Evolutionary conservation across 1,284 basidiomycete genomes (phyloP).

Genomic region (Porogramme epimiltina): DNA sequence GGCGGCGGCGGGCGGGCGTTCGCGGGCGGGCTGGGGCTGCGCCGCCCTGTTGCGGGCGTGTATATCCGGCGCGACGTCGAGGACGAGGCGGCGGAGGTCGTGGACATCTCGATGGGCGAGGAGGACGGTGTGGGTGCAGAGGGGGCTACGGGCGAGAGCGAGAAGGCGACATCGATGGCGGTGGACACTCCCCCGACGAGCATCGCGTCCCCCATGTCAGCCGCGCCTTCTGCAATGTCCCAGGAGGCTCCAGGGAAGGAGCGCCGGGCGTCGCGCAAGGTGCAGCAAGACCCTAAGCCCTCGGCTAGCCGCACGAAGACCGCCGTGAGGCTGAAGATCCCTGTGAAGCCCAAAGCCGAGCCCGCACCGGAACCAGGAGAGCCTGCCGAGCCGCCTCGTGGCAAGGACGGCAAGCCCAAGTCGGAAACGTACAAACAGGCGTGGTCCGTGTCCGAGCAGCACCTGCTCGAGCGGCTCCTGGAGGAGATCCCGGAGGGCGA

Average conservation of each 20-base stretch:
- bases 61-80: conserved; percentile 56
- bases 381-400: conserved; percentile 17
- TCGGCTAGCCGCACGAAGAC: neutral
- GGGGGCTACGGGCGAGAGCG: neutral
- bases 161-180: conserved; percentile 16
- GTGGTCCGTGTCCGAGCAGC: conserved; percentile 76
- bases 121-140: neutral
- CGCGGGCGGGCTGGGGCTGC: conserved; percentile 28
- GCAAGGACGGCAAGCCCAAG: conserved; percentile 38
- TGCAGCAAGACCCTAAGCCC: conserved; percentile 1
- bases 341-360: conserved; percentile 1
- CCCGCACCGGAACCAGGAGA: conserved; percentile 7
- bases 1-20: neutral
- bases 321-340: conserved; percentile 3
- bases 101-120: conserved; percentile 46
- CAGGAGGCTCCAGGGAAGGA: conserved; percentile 4
- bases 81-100: conserved; percentile 62
- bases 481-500: conserved; percentile 78
- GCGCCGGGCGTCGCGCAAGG: conserved; percentile 15
- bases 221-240: neutral
- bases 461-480: conserved; percentile 68
- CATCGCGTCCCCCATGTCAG: conserved; percentile 14
- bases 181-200: conserved; percentile 24
- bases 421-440: conserved; percentile 76
- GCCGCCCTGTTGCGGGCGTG: conserved; percentile 38